These are phyloP conservation scores for Nakazawaea anatomiae DNA, from an alignment of 805 yeast genomes.

Conservation along the genomic window DNA sequence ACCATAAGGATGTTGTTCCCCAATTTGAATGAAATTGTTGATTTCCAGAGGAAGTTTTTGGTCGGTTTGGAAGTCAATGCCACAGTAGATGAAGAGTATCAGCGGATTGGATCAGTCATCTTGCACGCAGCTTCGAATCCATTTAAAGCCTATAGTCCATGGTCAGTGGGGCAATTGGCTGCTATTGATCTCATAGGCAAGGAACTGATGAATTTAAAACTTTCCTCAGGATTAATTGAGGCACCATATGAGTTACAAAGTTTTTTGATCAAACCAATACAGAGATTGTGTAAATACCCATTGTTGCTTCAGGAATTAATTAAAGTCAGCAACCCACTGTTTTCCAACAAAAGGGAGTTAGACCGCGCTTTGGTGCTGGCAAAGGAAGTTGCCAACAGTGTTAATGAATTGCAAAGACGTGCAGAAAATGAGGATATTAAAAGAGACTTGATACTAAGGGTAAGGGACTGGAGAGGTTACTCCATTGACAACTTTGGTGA, in stretches of 20 bases:
- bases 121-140: slow-evolving; percentile 74
- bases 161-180: slow-evolving; percentile 86
- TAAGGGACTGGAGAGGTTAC: slow-evolving; percentile 90
- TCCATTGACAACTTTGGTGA: slow-evolving; percentile 78
- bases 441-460: slow-evolving; percentile 64
- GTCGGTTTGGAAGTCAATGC: slow-evolving; percentile 88
- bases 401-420: slow-evolving; percentile 90
- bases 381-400: slow-evolving; percentile 77
- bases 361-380: slow-evolving; percentile 65
- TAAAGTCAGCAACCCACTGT: slow-evolving; percentile 49
- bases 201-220: slow-evolving; percentile 51
- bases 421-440: slow-evolving; percentile 78
- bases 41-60: slow-evolving; percentile 85
- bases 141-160: slow-evolving; percentile 86
- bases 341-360: slow-evolving; percentile 61
- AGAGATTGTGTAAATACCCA: slow-evolving; percentile 94
- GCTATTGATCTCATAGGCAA: slow-evolving; percentile 76
- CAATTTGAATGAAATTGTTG: slow-evolving; percentile 73
- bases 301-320: slow-evolving; percentile 69
- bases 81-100: slow-evolving; percentile 63
- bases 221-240: slow-evolving; percentile 57
- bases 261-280: slow-evolving; percentile 89
- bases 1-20: slow-evolving; percentile 81
- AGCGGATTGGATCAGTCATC: slow-evolving; percentile 85
- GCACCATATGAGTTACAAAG: slow-evolving; percentile 88